Evolutionary conservation across 164 flowering plant genomes (phyloP).

Genomic region (Nelumbo lutea): DNA sequence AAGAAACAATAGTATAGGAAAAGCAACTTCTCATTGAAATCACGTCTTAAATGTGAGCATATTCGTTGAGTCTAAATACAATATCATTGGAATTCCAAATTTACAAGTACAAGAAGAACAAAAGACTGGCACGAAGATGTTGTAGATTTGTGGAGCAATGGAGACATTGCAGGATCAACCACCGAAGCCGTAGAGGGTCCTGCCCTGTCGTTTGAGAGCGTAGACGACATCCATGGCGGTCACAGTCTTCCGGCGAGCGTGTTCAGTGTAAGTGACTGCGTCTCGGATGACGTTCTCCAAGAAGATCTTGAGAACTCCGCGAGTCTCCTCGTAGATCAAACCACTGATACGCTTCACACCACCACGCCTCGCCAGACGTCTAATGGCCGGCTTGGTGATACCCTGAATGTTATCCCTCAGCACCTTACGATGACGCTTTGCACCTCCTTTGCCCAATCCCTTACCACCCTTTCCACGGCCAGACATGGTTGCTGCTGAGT

Average conservation of each 20-base stretch:
- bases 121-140: background rate
- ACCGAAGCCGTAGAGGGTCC: slow-evolving; percentile 20
- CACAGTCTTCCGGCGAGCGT: slow-evolving; percentile 14
- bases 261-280: slow-evolving; percentile 16
- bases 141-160: no score
- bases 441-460: slow-evolving; percentile 17
- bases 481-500: slow-evolving; percentile 4
- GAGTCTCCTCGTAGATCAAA: slow-evolving; percentile 18
- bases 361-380: slow-evolving; percentile 15
- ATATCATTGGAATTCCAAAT: background rate
- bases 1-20: no score
- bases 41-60: background rate
- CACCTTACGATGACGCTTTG: slow-evolving; percentile 14
- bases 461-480: slow-evolving; percentile 20
- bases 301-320: slow-evolving; percentile 21
- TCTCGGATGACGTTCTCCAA: slow-evolving; percentile 20
- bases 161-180: background rate
- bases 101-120: background rate
- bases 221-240: slow-evolving; percentile 22
- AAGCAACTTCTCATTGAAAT: background rate
- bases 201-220: slow-evolving; percentile 16
- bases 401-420: slow-evolving; percentile 18
- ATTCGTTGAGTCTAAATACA: background rate
- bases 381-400: slow-evolving; percentile 18
- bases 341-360: slow-evolving; percentile 22